Evolutionary conservation across 805 yeast species (phyloP), one percentile per base, ranked within the genome.

Genomic region (Scheffersomyces amazonensis): DNA sequence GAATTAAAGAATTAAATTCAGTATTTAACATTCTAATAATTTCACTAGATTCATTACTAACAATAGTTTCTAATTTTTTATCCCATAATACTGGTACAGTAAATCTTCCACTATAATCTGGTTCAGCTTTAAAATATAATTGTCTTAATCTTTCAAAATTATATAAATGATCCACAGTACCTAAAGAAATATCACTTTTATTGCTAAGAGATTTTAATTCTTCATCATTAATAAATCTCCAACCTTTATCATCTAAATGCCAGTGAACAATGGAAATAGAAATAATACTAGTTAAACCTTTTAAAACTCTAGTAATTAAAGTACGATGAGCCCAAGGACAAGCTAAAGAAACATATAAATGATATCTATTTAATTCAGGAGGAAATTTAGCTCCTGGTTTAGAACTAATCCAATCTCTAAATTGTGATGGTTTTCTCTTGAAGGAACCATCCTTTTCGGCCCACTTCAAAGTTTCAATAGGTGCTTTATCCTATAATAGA

Each of bases 291-390:
- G 72, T 46, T 52, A 69, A 61, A 1, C 96, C 96, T 66, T 89
- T 88, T 45, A 91, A 67, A 10, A 74, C 62, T 37, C 96, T 66
- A 2, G 82, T 72, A 37, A 88, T 82, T 41, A 90, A 69, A 0
- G 90, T 79, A 45, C 98, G 74, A 56, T 87, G 95, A 1, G 97
- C 97, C 90, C 97, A 91, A 3, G 99, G 98, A 63, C 99, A 91
- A 2, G 96, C 96, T 34, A 73, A 69, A 1, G 93, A 83, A 9
- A 88, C 95, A 52, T 85, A 90, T 39, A 89, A 73, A 62, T 90
- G 96, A 57, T 91, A 91, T 52, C 99, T 75, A 41, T 78, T 78
- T 32, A 75, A 71, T 54, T 88, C 96, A 4, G 96, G 87, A 13
- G 79, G 68, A 57, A 80, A 87, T 43, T 71, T 60, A 11, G 87